Conservation (phyloP, 495 filamentous ascomycete species). For the Tuber aestivum region DNA sequence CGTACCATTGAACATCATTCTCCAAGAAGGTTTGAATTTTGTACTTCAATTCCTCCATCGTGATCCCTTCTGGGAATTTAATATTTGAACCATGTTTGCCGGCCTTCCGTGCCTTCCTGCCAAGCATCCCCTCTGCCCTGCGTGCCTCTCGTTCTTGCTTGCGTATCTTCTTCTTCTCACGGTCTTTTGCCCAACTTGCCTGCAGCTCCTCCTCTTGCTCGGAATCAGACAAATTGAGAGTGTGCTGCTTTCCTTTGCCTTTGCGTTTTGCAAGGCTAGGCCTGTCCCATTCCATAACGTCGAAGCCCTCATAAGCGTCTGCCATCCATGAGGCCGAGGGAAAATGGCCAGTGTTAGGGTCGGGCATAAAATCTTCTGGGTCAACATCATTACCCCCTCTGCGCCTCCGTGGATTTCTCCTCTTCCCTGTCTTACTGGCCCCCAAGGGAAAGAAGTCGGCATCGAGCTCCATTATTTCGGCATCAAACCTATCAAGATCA, state of each 20-base stretch:
- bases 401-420: constrained; percentile 29
- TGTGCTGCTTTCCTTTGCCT: constrained; percentile 47
- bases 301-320: constrained; percentile 70
- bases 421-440: constrained; percentile 21
- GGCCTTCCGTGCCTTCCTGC: constrained; percentile 49
- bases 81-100: constrained; percentile 59
- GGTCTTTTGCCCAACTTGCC: constrained; percentile 65
- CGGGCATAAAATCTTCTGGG: constrained; percentile 20
- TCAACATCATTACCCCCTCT: not conserved
- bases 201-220: constrained; percentile 62
- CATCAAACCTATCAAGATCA: constrained; percentile 45
- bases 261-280: constrained; percentile 48
- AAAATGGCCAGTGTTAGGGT: constrained; percentile 45
- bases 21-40: constrained; percentile 69
- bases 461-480: constrained; percentile 55
- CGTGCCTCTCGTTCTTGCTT: constrained; percentile 75
- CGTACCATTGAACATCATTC: constrained; percentile 59
- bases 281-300: constrained; percentile 76
- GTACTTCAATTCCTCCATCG: constrained; percentile 59
- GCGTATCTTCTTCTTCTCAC: constrained; percentile 69
- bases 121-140: constrained; percentile 70
- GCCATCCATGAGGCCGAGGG: constrained; percentile 59
- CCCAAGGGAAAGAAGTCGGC: constrained; percentile 30
- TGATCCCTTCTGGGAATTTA: constrained; percentile 70
- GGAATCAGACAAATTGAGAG: constrained; percentile 62